phyloP scores from a whole-genome alignment of 768 basidiomycete species.

The Hypholoma fasciculare region DNA sequence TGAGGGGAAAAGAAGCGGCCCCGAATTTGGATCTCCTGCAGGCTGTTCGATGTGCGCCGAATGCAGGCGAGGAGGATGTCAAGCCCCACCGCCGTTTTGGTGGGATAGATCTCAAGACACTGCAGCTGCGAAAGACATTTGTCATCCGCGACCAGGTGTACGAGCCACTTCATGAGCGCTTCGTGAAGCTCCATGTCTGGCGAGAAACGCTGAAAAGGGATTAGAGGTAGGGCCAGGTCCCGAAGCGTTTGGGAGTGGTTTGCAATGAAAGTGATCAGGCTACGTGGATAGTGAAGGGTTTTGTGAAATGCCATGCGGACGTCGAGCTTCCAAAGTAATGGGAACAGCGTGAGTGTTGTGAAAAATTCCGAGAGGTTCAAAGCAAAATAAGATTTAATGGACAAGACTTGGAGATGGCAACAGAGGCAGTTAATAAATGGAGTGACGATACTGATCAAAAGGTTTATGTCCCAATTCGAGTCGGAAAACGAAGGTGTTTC shows the following conservation, averaged over 20 bases:
- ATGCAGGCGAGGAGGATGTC: constrained; percentile 32
- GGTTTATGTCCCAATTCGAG: neutral
- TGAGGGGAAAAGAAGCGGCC: constrained; percentile 38
- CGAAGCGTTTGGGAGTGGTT: constrained; percentile 30
- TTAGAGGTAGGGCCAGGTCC: constrained; percentile 37
- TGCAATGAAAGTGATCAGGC: constrained; percentile 33
- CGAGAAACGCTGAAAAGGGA: constrained; percentile 30
- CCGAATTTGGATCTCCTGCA: constrained; percentile 35
- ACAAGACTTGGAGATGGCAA: constrained; percentile 32
- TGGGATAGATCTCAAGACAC: constrained; percentile 43
- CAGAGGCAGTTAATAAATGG: constrained; percentile 41
- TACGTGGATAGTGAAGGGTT: constrained; percentile 35
- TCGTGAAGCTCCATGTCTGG: constrained; percentile 29
- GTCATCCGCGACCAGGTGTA: constrained; percentile 23
- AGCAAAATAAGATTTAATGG: constrained; percentile 40
- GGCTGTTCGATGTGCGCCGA: constrained; percentile 27
- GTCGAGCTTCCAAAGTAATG: constrained; percentile 30
- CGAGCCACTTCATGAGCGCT: constrained; percentile 36
- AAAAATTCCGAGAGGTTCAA: constrained; percentile 44
- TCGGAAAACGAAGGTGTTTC: neutral
- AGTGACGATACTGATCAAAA: constrained; percentile 26
- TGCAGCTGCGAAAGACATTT: constrained; percentile 28
- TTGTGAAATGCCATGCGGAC: constrained; percentile 41
- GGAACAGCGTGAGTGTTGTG: constrained; percentile 29
- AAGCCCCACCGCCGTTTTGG: constrained; percentile 31